Base-by-base conservation (phyloP, 176 grass and related monocot genomes). In the Ensete glaucum region DNA sequence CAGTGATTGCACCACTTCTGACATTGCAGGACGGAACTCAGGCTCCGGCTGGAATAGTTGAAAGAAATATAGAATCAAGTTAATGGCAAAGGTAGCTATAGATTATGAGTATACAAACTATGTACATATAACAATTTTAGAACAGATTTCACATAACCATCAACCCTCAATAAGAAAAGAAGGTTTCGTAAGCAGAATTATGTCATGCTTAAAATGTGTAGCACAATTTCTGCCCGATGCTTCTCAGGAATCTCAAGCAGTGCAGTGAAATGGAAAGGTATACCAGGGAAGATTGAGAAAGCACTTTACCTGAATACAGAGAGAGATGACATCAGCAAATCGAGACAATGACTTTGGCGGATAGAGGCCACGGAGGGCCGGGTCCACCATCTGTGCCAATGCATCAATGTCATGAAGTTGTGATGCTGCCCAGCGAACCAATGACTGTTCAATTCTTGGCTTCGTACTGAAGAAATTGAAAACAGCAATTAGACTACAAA, bases 301-400 rank as follows among this genome's bases (percentile, higher is more conserved):
- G 24, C 24, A 67, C 23, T 82, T 43, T 64, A 98, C 94, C 94
- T 93, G 90, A 64, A 87, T 62, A 27, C 95, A 98, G 2, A 86
- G 81, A 10, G 82, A 64, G 11, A 94, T 80, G 64, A 89, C 80
- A 78, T 93, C 86, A 1, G 95, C 88, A n/a, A 91, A 94, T 49
- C 90, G 86, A 59, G 90, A 98, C 52, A 98, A 13, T 16, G 90
- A 82, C 59, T 89, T 94, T 0, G 90, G 90, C 0, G 86, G 95
- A 26, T 91, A 98, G 49, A 98, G 82, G 48, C 95, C 95, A 3
- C 88, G 86, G n/a, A 98, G 86, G 75, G 80, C 88, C 26, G 90
- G 95, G 73, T 98, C 95, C 50, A 84, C 90, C 73, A 98, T 81
- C 64, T 75, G 59, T 56, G 54, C 79, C 71, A 94, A 71, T 15